Evolutionary conservation across 305 asterid genomes (phyloP).

Genomic region (Coffea humblotiana): DNA sequence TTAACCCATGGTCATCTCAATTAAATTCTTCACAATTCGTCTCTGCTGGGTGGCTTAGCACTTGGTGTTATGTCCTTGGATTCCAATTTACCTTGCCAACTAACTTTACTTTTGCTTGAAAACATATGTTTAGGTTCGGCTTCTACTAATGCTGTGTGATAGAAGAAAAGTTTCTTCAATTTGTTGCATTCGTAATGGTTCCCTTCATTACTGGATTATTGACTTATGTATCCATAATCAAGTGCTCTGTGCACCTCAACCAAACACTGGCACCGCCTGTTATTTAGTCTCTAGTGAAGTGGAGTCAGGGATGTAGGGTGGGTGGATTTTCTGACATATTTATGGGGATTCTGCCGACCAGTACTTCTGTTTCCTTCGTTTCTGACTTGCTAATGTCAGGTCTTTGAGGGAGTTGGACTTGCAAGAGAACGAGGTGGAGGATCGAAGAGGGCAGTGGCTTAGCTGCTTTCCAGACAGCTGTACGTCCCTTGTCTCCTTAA

Average conservation of each 20-base stretch:
- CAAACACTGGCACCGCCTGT: background rate
- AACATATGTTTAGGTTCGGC: background rate
- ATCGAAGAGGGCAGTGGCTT: slow-evolving; percentile 81
- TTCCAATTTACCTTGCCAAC: background rate
- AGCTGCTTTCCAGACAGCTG: slow-evolving; percentile 72
- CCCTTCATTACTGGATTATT: background rate
- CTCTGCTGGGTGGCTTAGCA: background rate
- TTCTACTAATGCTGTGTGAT: background rate
- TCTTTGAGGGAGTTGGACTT: slow-evolving; percentile 70
- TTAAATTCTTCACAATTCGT: background rate
- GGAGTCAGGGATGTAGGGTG: background rate
- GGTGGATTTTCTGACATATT: background rate
- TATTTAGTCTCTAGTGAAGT: background rate
- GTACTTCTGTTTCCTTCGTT: background rate
- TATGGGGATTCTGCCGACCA: background rate
- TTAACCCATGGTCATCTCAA: background rate
- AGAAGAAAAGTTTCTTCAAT: background rate
- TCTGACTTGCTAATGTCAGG: slow-evolving; percentile 33
- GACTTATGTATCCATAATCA: background rate
- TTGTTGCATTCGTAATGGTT: background rate
- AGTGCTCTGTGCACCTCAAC: background rate
- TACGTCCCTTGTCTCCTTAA: slow-evolving; percentile 71
- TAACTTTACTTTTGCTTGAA: background rate
- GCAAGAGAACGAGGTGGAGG: slow-evolving; percentile 78
- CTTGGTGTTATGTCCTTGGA: background rate